phyloP scores from a whole-genome alignment of 305 asterid genomes.

The Nicotiana rustica region DNA sequence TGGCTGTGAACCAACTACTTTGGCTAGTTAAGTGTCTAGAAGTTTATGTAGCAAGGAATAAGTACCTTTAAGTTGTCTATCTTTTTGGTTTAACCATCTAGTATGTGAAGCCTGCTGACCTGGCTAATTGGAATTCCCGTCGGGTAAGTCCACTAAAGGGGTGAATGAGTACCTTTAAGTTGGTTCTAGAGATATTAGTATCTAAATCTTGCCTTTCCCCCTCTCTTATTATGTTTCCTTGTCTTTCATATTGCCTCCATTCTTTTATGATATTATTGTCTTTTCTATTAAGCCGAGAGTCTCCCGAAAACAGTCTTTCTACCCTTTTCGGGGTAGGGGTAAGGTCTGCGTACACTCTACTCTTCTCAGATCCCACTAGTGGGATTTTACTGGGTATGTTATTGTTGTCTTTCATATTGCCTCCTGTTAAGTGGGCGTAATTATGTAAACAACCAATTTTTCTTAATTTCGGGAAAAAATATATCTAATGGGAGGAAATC shows the following conservation, averaged over 20 bases:
- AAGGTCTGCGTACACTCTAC: too few relatives aligned
- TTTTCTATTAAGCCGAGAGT: too few relatives aligned
- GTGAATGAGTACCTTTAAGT: not conserved
- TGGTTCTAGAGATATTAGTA: constrained; percentile 25
- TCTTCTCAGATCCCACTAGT: too few relatives aligned
- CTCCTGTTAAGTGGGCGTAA: not conserved
- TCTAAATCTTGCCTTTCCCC: not conserved
- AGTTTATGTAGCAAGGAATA: not conserved
- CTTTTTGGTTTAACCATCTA: not conserved
- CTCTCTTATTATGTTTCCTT: not conserved
- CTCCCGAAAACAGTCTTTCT: too few relatives aligned
- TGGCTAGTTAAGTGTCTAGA: constrained; percentile 35
- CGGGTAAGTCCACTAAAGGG: not conserved
- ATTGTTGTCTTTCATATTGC: not conserved
- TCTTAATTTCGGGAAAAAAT: not conserved
- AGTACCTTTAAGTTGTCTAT: not conserved
- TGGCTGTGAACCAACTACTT: constrained; percentile 61
- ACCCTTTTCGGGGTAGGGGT: too few relatives aligned
- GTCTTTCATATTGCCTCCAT: not conserved
- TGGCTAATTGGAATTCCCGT: not conserved
- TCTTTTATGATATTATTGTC: too few relatives aligned
- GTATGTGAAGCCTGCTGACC: not conserved
- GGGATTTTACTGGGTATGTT: too few relatives aligned
- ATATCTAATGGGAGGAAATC: too few relatives aligned
- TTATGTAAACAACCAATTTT: too few relatives aligned